These are phyloP conservation scores for Arthrinium phaeospermum DNA, from an alignment of 2,329 filamentous ascomycete species.

Conservation along the genomic window DNA sequence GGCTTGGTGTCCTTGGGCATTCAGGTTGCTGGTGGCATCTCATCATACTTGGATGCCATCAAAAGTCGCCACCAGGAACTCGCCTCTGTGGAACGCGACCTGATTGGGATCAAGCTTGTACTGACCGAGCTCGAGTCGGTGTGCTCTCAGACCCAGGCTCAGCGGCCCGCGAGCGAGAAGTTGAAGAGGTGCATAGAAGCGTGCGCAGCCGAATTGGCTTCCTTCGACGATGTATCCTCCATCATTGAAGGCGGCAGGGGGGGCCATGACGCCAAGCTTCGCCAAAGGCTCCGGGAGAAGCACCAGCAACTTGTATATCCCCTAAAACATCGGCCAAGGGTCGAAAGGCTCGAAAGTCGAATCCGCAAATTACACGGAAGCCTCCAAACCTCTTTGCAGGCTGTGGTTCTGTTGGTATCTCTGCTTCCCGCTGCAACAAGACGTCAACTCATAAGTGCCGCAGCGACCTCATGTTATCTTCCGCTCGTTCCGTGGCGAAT, in stretches of 20 bases:
- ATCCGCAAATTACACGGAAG: neutral
- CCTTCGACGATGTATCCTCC: neutral
- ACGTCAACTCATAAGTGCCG: too few species aligned
- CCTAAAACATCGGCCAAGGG: neutral
- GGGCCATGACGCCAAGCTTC: neutral
- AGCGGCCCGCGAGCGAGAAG: neutral
- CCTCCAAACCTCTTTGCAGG: neutral
- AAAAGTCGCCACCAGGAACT: slow-evolving; percentile 10
- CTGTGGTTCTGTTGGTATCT: neutral
- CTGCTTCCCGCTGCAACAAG: too few species aligned
- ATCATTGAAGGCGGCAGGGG: neutral
- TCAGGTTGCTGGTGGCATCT: neutral
- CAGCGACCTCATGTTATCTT: too few species aligned
- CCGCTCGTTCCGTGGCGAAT: too few species aligned
- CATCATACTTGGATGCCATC: slow-evolving; percentile 13
- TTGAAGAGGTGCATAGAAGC: neutral
- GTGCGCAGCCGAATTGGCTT: neutral
- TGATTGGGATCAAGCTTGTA: neutral
- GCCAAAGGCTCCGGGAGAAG: neutral
- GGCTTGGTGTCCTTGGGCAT: slow-evolving; percentile 18
- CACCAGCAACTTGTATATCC: neutral
- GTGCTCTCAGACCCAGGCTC: neutral
- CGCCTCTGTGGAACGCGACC: neutral
- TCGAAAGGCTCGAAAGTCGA: neutral
- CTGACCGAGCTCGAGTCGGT: neutral